Evolutionary conservation across 2,329 filamentous ascomycete genomes (phyloP).

Genomic region (Talaromyces albobiverticillius): DNA sequence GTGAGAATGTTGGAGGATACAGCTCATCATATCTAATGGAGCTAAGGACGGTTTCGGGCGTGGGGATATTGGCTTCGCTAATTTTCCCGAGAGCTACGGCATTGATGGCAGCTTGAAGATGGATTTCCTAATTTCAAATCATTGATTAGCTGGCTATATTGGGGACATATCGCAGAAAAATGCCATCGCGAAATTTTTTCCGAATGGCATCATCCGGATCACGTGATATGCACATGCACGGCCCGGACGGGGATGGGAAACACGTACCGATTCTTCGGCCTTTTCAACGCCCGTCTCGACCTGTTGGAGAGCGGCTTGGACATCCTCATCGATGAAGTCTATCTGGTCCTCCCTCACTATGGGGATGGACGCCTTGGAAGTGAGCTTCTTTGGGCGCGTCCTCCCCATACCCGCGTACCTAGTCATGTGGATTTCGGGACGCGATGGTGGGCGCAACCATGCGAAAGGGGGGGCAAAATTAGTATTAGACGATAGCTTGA

Average conservation of each 20-base stretch:
- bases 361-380: slow-evolving; percentile 80
- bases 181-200: slow-evolving; percentile 8
- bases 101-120: slow-evolving; percentile 82
- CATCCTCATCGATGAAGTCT: slow-evolving; percentile 81
- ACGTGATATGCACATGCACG: slow-evolving; percentile 29
- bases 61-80: slow-evolving; percentile 64
- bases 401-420: slow-evolving; percentile 46
- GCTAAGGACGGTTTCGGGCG: slow-evolving; percentile 61
- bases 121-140: slow-evolving; percentile 70
- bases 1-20: slow-evolving; percentile 74
- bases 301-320: slow-evolving; percentile 74
- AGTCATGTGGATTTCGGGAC: slow-evolving; percentile 43
- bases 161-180: background rate
- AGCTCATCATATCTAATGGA: slow-evolving; percentile 81
- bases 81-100: slow-evolving; percentile 60
- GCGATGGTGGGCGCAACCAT: slow-evolving; percentile 37
- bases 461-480: slow-evolving; percentile 59
- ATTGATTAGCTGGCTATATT: background rate
- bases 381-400: slow-evolving; percentile 68
- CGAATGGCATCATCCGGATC: slow-evolving; percentile 21
- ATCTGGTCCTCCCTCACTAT: slow-evolving; percentile 89
- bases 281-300: slow-evolving; percentile 97
- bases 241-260: slow-evolving; percentile 28
- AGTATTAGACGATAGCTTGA: slow-evolving; percentile 61
- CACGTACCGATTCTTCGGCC: slow-evolving; percentile 91